A percentile compares a stretch with the other conserved stretches of the same genome.
These are phyloP conservation scores for Lecanicillium sp. DNA, from an alignment of 2,329 filamentous ascomycete species.

Conservation along the genomic window DNA sequence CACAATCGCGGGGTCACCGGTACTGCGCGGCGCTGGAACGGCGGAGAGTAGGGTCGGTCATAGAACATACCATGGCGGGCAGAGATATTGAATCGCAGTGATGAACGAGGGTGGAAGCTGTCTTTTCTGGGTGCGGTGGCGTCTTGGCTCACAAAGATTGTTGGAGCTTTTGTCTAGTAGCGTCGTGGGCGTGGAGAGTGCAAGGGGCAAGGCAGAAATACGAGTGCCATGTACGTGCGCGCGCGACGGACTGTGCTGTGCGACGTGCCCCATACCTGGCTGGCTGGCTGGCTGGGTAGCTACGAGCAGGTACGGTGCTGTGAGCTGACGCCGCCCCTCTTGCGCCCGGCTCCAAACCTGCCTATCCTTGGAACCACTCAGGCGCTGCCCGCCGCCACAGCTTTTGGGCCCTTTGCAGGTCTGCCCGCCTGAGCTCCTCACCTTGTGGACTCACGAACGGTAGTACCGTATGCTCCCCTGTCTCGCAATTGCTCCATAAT, in stretches of 20 bases:
- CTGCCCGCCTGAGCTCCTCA: too few relatives aligned
- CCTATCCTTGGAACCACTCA: too few relatives aligned
- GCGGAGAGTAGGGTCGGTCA: not conserved
- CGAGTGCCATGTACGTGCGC: not conserved
- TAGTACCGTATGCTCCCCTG: too few relatives aligned
- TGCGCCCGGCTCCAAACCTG: too few relatives aligned
- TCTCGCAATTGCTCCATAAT: too few relatives aligned
- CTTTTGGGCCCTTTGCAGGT: too few relatives aligned
- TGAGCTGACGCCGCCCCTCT: too few relatives aligned
- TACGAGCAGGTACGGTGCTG: too few relatives aligned
- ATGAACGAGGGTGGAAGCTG: slow-evolving; percentile 3
- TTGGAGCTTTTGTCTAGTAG: slow-evolving; percentile 2
- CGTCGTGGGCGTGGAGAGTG: slow-evolving; percentile 6
- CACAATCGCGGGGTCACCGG: slow-evolving; percentile 13
- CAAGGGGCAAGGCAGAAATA: slow-evolving; percentile 8
- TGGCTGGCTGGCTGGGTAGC: not conserved
- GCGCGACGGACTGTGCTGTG: not conserved
- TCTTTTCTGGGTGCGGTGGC: not conserved
- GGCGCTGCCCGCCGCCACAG: too few relatives aligned
- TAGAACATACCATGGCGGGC: slow-evolving; percentile 6
- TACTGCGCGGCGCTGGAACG: not conserved
- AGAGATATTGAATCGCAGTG: slow-evolving; percentile 1
- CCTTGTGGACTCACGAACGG: too few relatives aligned
- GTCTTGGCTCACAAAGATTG: slow-evolving; percentile 1
- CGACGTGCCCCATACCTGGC: not conserved